Evolutionary conservation across 2,329 filamentous ascomycete species (phyloP), one percentile per base, ranked within the genome.

Genomic region (Epichloe aotearoae): DNA sequence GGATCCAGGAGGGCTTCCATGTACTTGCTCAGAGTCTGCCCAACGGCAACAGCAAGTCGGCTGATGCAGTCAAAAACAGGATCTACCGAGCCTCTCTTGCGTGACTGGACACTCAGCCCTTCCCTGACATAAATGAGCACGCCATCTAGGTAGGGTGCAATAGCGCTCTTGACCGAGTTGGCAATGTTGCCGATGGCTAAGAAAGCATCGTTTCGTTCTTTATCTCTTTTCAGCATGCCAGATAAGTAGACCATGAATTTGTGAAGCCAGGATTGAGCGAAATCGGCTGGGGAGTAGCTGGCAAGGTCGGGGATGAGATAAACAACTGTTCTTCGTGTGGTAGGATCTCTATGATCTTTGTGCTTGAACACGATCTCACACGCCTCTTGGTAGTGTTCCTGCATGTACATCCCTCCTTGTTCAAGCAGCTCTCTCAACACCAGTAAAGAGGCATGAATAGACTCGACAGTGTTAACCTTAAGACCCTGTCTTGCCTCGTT

Each of bases 381-480:
- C 11, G 88, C 84, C 59, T 95, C 88, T 52, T 84, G 81, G 66
- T 97, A 98, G 63, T 90, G 82, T 39, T 90, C 87, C 61, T 95
- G 89, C 93, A 98, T 97, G 67, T 95, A 98, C 91, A 98, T 98
- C 59, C 89, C 90, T 49, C 93, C 93, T 64, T 95, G 91, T 55
- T 93, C 81, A 17, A 98, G 80, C 46, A 98, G 77, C 69, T 97
- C 91, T 65, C 91, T 94, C 60, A 97, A 77, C 1, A 94, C 89
- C 19, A 98, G 76, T 40, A 98, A 76, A 2, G 91, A 96, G n/a
- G 88, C 93, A 64, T 98, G 94, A 41, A 95, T 84, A 53, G 83
- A 85, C 65, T 98, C 93, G 50, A 94, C 78, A 17, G 88, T 88
- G 59, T 82, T 85, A 47, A 83, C 78, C 64, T 84, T 83, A 58